Evolutionary conservation across 2,329 filamentous ascomycete genomes (phyloP).

Genomic region (Fusarium oxysporum): DNA sequence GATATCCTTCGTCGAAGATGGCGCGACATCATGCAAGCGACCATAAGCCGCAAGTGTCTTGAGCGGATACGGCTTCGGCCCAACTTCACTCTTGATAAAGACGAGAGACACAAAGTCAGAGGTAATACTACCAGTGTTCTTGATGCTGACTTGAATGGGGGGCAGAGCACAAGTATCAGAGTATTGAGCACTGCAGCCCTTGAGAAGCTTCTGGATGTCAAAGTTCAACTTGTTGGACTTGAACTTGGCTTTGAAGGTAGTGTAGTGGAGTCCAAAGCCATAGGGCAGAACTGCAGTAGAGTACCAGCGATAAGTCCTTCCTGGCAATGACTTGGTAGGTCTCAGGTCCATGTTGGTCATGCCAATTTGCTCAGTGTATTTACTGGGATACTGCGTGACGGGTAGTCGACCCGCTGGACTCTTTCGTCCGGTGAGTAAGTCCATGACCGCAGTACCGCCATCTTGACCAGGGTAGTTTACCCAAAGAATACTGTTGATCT

Average conservation of each 20-base stretch:
- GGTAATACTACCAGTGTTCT: neutral
- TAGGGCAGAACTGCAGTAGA: neutral
- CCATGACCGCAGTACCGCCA: conserved; percentile 3
- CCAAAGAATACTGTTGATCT: conserved; percentile 19
- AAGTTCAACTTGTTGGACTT: neutral
- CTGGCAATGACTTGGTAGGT: neutral
- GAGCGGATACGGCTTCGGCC: conserved; percentile 2
- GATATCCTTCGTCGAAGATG: accelerated
- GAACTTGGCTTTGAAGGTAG: conserved; percentile 7
- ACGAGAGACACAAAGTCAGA: neutral
- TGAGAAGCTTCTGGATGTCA: conserved; percentile 1
- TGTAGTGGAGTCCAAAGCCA: conserved; percentile 10
- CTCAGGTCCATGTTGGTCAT: conserved; percentile 6
- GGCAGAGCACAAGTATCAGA: neutral
- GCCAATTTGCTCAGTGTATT: neutral
- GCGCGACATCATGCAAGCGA: neutral
- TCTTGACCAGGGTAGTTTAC: conserved; percentile 15
- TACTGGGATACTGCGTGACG: neutral
- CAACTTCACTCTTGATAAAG: conserved; percentile 6
- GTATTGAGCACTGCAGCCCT: neutral
- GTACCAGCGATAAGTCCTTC: conserved; percentile 14
- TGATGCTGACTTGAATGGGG: neutral
- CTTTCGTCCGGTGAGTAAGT: neutral
- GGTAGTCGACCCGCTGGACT: neutral
- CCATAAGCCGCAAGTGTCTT: conserved; percentile 8